Evolutionary conservation across 768 basidiomycete species (phyloP).

Genomic region (Boletus patriciae): DNA sequence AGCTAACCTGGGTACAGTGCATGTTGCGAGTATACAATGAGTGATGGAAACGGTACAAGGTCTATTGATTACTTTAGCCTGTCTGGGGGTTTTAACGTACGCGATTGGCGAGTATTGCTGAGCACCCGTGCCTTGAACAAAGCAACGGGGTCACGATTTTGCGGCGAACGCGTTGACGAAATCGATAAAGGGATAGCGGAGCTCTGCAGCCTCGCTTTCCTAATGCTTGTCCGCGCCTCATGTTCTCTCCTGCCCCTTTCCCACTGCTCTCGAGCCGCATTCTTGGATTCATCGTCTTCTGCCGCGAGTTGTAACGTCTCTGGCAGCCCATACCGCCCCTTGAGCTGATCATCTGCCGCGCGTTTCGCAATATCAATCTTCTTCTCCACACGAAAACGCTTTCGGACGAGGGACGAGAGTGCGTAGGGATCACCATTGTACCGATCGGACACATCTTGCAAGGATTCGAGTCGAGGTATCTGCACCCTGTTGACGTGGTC

Average conservation of each 20-base stretch:
- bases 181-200: conserved; percentile 25
- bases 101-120: conserved; percentile 49
- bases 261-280: conserved; percentile 68
- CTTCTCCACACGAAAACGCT: conserved; percentile 85
- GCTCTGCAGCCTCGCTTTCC: conserved; percentile 47
- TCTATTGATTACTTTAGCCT: conserved; percentile 11
- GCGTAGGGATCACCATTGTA: conserved; percentile 86
- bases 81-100: conserved; percentile 26
- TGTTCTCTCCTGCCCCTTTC: conserved; percentile 49
- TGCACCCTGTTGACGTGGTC: conserved; percentile 70
- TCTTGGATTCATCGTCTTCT: conserved; percentile 58
- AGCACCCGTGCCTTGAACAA: conserved; percentile 57
- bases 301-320: conserved; percentile 62
- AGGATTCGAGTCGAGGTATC: conserved; percentile 75
- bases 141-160: conserved; percentile 34
- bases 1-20: conserved; percentile 14
- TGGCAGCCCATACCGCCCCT: conserved; percentile 75
- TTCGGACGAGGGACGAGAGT: conserved; percentile 71
- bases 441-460: conserved; percentile 74
- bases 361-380: conserved; percentile 70
- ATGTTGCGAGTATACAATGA: conserved; percentile 16
- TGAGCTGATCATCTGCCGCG: conserved; percentile 67
- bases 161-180: conserved; percentile 19
- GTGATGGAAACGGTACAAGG: neutral
- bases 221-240: conserved; percentile 43